Percentiles rank a stretch among this genome's conserved stretches.
Evolutionary conservation across 1,139 yeast species (phyloP).

Genomic region (Pichia inconspicua): DNA sequence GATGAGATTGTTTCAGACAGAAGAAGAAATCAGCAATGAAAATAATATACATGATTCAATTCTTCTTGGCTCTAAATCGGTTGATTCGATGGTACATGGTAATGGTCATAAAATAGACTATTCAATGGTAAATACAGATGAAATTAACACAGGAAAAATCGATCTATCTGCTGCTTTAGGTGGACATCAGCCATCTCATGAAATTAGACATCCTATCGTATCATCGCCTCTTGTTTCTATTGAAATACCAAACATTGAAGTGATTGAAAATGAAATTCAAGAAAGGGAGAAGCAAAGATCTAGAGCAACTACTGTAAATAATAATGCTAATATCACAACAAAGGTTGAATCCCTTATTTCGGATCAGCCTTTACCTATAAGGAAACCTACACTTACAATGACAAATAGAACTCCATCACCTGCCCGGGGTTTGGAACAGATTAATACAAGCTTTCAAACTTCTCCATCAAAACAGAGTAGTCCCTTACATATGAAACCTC

Average conservation of each 20-base stretch:
- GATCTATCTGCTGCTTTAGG: conserved; percentile 3
- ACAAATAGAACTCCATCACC: conserved; percentile 25
- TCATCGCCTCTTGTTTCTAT: conserved; percentile 42
- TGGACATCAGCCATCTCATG: conserved; percentile 4
- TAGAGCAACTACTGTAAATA: conserved; percentile 37
- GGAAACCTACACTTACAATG: conserved; percentile 18
- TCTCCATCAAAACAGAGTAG: conserved; percentile 19
- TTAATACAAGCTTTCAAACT: conserved; percentile 12
- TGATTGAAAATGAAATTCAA: conserved; percentile 24
- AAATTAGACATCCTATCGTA: conserved; percentile 3
- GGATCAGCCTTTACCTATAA: conserved; percentile 13
- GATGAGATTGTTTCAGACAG: conserved; percentile 55
- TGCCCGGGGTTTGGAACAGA: conserved; percentile 16
- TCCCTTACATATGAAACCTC: conserved; percentile 50
- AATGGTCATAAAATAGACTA: neutral
- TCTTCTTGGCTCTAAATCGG: neutral
- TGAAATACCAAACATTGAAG: conserved; percentile 47
- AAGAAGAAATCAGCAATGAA: conserved; percentile 16
- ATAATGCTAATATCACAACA: neutral
- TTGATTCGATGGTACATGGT: neutral
- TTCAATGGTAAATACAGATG: neutral
- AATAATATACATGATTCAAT: neutral
- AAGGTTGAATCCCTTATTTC: conserved; percentile 6
- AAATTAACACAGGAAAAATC: neutral
- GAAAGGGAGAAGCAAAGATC: conserved; percentile 35